Base-by-base conservation (phyloP, 192 early-diverging fungal genomes). In the Backusella liffmaniae region DNA sequence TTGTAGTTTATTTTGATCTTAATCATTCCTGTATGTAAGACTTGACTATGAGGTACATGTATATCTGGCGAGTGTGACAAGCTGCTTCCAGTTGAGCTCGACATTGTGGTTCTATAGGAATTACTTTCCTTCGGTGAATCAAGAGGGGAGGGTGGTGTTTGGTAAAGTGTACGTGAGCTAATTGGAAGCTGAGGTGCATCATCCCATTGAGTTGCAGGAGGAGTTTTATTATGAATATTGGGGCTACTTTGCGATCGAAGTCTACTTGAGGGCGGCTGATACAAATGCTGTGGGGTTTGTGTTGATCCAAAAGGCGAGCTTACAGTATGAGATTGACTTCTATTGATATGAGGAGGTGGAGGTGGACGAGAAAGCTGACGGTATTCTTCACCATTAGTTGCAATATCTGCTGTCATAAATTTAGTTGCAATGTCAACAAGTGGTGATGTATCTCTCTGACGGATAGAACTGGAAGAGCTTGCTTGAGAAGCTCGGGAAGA, bases 1-100 rank as follows among this genome's bases (percentile, higher is more conserved):
- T 92, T 90, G 82, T 92, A 98, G 73, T 96, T 94, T 66, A 95
- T 91, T 72, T 96, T 96, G 79, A 98, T 88, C 80, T 96, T 96
- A 69, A 94, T 81, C 12, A 36, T 26, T 12, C 66, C 71, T 42
- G 71, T 8, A 4, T 26, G 2, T 37, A 65, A 3, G 23, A 26
- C 23, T 35, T 32, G 29, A 73, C 44, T 74, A 32, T 42, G 56
- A 66, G 62, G 51, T 26, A 16, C 36, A 49, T 16, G 53, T 34
- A 23, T 34, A 29, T 41, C 42, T 37, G 59, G 66, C 51, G 39
- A 59, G 23, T 21, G 46, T 70, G 56, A 49, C 26, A 39, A 71
- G 15, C 37, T 67, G 29, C 39, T 77, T 69, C 16, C 29, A 0
- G 36, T 29, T 72, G 76, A 76, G 41, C 78, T 83, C 39, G 36